These are phyloP conservation scores for Hemisphaericaspora nanyangensis DNA, from an alignment of 805 yeast species.

Conservation along the genomic window DNA sequence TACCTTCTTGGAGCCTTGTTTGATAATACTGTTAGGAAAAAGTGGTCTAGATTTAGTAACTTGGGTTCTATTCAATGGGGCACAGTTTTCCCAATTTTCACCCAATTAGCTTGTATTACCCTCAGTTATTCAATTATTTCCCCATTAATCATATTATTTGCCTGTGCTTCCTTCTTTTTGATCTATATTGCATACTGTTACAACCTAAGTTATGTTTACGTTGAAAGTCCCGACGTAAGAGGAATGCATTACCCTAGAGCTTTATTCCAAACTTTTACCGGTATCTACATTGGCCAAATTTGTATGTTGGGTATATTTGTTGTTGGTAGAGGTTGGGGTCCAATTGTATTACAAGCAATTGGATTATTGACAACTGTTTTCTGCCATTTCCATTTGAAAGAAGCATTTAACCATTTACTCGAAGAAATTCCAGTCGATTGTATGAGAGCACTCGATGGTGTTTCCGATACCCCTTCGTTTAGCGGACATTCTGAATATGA, in stretches of 20 bases:
- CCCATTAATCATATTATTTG: constrained; percentile 77
- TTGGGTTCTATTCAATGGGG: constrained; percentile 65
- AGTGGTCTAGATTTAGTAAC: constrained; percentile 54
- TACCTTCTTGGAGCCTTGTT: constrained; percentile 54
- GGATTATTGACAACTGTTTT: constrained; percentile 63
- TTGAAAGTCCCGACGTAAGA: constrained; percentile 66
- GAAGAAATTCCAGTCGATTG: constrained; percentile 61
- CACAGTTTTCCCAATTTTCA: constrained; percentile 70
- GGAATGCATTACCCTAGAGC: constrained; percentile 89
- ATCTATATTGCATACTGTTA: constrained; percentile 76
- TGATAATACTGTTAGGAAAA: constrained; percentile 66
- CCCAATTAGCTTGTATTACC: constrained; percentile 65
- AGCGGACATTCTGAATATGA: constrained; percentile 31
- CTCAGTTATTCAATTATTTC: constrained; percentile 71
- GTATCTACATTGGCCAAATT: constrained; percentile 82
- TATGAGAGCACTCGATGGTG: constrained; percentile 76
- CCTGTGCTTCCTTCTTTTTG: constrained; percentile 64
- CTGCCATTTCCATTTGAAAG: constrained; percentile 59
- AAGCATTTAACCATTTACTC: constrained; percentile 64
- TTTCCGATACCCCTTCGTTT: constrained; percentile 57
- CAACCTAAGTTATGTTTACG: constrained; percentile 67
- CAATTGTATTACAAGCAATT: constrained; percentile 71
- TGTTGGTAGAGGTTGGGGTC: constrained; percentile 95
- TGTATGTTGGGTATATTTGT: constrained; percentile 83
- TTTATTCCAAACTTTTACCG: constrained; percentile 80